These are phyloP conservation scores for Diplocarpon mali DNA, from an alignment of 2,329 filamentous ascomycete species.

Conservation along the genomic window DNA sequence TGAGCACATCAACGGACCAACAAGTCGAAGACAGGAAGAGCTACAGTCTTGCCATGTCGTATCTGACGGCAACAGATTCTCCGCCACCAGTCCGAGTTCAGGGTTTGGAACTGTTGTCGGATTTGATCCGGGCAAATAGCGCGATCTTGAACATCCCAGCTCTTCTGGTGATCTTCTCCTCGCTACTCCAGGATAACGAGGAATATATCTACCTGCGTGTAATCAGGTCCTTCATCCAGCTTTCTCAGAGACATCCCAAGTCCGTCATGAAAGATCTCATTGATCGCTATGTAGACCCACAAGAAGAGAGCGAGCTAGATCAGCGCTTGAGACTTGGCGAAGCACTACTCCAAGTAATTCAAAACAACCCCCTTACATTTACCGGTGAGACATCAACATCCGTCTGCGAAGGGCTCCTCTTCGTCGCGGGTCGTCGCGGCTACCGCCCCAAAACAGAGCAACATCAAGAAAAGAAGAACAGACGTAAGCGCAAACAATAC, in stretches of 20 bases:
- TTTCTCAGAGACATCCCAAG: conserved; percentile 51
- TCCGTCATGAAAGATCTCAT: conserved; percentile 51
- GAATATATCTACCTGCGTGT: conserved; percentile 62
- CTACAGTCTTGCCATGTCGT: conserved; percentile 51
- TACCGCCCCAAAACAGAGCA: conserved; percentile 47
- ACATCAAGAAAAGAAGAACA: conserved; percentile 41
- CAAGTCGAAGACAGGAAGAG: conserved; percentile 49
- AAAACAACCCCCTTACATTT: conserved; percentile 46
- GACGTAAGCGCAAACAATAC: conserved; percentile 36
- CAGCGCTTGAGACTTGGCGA: conserved; percentile 59
- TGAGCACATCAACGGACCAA: conserved; percentile 29
- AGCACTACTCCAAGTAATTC: conserved; percentile 51
- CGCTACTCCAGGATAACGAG: conserved; percentile 53
- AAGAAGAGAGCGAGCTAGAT: conserved; percentile 48
- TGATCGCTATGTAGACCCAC: conserved; percentile 55
- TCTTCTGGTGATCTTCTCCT: conserved; percentile 50
- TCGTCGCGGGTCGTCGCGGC: conserved; percentile 52
- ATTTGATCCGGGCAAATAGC: conserved; percentile 43
- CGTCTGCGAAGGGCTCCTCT: conserved; percentile 48
- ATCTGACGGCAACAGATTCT: conserved; percentile 49
- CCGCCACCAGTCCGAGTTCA: conserved; percentile 57
- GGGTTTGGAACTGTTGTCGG: conserved; percentile 48
- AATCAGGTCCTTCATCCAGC: conserved; percentile 48
- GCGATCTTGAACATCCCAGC: conserved; percentile 56
- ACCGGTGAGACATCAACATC: conserved; percentile 39